Evolutionary conservation across 164 flowering plant genomes (phyloP), one percentile per base, ranked within the genome.

Genomic region (Annona squamosa): DNA sequence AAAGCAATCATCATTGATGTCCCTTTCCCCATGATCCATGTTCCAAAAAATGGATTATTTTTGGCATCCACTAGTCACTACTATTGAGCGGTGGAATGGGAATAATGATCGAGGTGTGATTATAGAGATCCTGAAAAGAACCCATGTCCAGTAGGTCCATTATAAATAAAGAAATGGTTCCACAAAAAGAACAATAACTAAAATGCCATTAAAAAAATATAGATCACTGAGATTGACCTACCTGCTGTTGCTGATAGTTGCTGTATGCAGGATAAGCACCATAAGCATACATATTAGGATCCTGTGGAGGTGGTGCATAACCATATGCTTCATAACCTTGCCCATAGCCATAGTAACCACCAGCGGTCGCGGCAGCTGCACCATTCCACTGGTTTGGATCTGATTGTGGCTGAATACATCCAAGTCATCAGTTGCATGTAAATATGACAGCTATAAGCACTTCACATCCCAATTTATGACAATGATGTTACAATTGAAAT

Each of bases 291-390:
- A 86, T 77, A 79, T 79, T 91, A 5, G 98, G 92, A 76, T 88
- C 97, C 71, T 93, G 97, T 0, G 91, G 75, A 71, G 89, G 78
- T 46, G 83, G 82, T 0, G 87, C 86, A 80, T 89, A 92, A 13
- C 92, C 92, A 76, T 92, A 92, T 7, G 86, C 68, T 57, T 88
- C 93, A 64, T 90, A 85, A 46, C 94, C 91, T 47, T 82, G 86
- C 9, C 76, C 68, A 78, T 90, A 90, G 5, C 91, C 91, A 67
- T 85, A 87, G 10, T 62, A 64, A 17, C 90, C 91, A 52, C 59
- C 59, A 48, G 5, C 52, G 1, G 5, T 7, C 4, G 52, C 52
- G 9, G 52, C 52, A 52, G 59, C 9, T 6, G 59, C 59, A 63
- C 83, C 80, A 79, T 81, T 85, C 87, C 86, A 85, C 75, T 87